phyloP scores from a whole-genome alignment of 1,139 yeast genomes.

The Debaryomyces sp. region DNA sequence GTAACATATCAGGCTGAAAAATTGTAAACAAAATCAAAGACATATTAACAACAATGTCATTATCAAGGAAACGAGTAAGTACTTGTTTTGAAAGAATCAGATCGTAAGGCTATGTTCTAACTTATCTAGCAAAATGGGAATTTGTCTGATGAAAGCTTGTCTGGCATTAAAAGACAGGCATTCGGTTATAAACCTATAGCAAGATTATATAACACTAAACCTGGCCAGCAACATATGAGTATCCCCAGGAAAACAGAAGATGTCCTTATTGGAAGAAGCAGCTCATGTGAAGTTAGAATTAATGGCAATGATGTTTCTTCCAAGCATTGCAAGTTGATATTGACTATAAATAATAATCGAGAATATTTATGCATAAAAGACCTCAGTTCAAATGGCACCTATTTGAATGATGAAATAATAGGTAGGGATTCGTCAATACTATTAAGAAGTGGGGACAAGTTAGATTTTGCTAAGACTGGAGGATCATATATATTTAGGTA shows the following conservation, averaged over 20 bases:
- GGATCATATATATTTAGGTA: conserved; percentile 61
- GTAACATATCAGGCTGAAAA: neutral
- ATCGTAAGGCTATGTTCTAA: neutral
- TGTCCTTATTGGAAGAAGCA: conserved; percentile 59
- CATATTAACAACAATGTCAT: conserved; percentile 28
- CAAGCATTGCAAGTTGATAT: conserved; percentile 57
- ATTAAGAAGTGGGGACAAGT: conserved; percentile 63
- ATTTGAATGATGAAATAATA: conserved; percentile 57
- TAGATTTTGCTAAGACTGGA: conserved; percentile 62
- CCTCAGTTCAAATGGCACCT: conserved; percentile 68
- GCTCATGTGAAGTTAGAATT: conserved; percentile 60
- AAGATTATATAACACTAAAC: conserved; percentile 36
- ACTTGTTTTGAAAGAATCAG: neutral
- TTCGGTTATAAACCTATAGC: conserved; percentile 26
- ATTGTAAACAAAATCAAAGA: conserved; percentile 7
- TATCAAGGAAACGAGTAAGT: conserved; percentile 45
- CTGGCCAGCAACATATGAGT: conserved; percentile 33
- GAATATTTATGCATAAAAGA: conserved; percentile 57
- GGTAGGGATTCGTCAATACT: conserved; percentile 52
- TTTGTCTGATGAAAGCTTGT: conserved; percentile 9
- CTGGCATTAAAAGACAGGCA: conserved; percentile 21
- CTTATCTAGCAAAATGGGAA: conserved; percentile 6
- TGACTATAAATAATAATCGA: conserved; percentile 37
- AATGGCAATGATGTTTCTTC: conserved; percentile 67
- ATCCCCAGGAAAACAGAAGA: conserved; percentile 39